phyloP scores from a whole-genome alignment of 2,329 filamentous ascomycete genomes.

The Moelleriella libera region DNA sequence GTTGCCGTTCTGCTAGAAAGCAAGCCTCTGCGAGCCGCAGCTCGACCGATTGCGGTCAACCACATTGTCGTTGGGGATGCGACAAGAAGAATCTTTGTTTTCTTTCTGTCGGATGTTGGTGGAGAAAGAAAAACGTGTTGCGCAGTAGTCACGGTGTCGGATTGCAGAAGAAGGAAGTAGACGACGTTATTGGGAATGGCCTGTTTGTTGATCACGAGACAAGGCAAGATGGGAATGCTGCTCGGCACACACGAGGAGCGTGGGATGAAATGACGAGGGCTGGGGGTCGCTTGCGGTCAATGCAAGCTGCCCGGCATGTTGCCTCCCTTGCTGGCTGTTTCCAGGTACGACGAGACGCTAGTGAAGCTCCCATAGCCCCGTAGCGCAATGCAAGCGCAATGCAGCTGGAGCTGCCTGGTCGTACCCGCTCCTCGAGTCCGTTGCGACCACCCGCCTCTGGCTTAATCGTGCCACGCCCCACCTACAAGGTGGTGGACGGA shows the following conservation, averaged over 20 bases:
- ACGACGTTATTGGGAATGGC: not conserved
- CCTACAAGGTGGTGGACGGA: too few relatives aligned
- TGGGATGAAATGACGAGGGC: not conserved
- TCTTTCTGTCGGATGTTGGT: too few relatives aligned
- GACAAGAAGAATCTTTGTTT: too few relatives aligned
- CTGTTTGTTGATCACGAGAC: not conserved
- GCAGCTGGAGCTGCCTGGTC: too few relatives aligned
- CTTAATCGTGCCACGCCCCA: too few relatives aligned
- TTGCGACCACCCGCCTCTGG: too few relatives aligned
- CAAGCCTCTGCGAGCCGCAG: constrained; percentile 20
- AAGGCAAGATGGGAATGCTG: too few relatives aligned
- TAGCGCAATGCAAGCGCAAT: too few relatives aligned
- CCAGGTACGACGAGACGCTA: not conserved
- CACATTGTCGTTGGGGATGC: constrained; percentile 7
- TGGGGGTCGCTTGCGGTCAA: not conserved
- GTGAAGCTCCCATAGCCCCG: not conserved
- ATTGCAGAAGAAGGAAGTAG: not conserved
- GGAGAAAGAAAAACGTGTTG: too few relatives aligned
- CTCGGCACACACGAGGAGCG: too few relatives aligned
- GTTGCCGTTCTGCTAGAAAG: constrained; percentile 6
- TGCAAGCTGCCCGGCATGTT: not conserved
- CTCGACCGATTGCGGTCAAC: constrained; percentile 26
- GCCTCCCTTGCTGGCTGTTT: not conserved
- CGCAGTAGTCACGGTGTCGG: not conserved
- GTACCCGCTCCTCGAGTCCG: too few relatives aligned